Conservation (phyloP, 75 land plant genomes). For the Cunninghamia lanceolata region DNA sequence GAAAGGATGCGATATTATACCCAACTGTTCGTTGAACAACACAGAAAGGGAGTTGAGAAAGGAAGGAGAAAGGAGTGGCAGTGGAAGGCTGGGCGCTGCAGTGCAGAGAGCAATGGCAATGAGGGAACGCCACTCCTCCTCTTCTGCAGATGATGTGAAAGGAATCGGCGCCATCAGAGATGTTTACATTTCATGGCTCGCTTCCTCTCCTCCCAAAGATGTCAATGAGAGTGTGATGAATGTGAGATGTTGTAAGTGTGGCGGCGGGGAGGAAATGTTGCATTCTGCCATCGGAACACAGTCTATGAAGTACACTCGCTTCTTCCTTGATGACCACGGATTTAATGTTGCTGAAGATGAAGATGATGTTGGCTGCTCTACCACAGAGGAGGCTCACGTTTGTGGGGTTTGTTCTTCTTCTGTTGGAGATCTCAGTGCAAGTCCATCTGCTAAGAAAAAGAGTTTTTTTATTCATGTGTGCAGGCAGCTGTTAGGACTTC, state of each 20-base stretch:
- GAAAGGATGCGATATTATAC: no score
- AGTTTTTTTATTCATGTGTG: background rate
- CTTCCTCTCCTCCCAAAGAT: no score
- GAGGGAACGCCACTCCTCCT: background rate
- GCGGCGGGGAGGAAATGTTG: background rate
- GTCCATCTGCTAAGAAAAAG: background rate
- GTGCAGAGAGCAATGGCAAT: slow-evolving; percentile 12
- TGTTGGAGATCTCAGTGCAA: background rate
- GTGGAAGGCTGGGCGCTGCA: slow-evolving; percentile 6
- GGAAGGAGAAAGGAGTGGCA: background rate
- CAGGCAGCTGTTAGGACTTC: background rate
- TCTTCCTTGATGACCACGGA: background rate
- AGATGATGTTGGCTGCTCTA: background rate
- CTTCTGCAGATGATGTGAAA: background rate
- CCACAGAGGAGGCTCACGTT: background rate
- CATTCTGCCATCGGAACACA: background rate
- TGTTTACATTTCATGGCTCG: background rate
- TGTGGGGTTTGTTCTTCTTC: background rate
- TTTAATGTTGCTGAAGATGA: background rate
- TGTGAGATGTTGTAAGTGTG: background rate
- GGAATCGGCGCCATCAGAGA: slow-evolving; percentile 3
- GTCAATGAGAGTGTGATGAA: no score
- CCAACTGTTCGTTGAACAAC: no score
- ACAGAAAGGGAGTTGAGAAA: no score
- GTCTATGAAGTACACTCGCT: background rate